A percentile compares a stretch with the other conserved stretches of the same genome.
Conservation (phyloP, 805 yeast species). For the Starmera amethionina region DNA sequence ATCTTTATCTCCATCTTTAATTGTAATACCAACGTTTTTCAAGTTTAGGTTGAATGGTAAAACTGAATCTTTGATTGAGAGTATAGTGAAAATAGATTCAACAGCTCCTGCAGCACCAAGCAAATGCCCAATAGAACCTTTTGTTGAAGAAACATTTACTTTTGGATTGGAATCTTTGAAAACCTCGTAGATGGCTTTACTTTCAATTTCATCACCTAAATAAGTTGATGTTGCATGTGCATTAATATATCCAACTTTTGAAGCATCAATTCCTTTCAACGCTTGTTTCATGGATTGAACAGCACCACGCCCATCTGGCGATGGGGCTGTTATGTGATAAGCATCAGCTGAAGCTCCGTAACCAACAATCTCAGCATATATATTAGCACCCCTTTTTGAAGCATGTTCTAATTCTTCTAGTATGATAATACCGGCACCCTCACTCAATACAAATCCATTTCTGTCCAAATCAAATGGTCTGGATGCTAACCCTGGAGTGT, state of each 20-base stretch:
- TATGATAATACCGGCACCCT: conserved; percentile 80
- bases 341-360: conserved; percentile 93
- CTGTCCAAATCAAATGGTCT: conserved; percentile 79
- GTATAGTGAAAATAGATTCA: conserved; percentile 73
- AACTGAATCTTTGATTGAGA: conserved; percentile 45
- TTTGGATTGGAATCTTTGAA: conserved; percentile 27
- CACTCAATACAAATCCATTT: conserved; percentile 86
- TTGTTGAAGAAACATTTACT: conserved; percentile 65
- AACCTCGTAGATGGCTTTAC: conserved; percentile 53
- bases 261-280: conserved; percentile 33
- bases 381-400: conserved; percentile 43
- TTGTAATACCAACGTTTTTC: conserved; percentile 37
- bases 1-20: conserved; percentile 30
- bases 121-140: conserved; percentile 89
- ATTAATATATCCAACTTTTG: conserved; percentile 65
- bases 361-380: conserved; percentile 77
- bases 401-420: conserved; percentile 79
- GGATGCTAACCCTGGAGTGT: conserved; percentile 56
- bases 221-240: conserved; percentile 96
- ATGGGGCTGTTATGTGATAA: conserved; percentile 87
- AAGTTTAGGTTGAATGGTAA: conserved; percentile 82
- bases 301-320: conserved; percentile 78
- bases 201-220: conserved; percentile 86
- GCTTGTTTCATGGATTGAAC: conserved; percentile 75
- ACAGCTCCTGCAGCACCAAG: conserved; percentile 96